Conservation (phyloP, 495 filamentous ascomycete species). For the Letharia lupina region DNA sequence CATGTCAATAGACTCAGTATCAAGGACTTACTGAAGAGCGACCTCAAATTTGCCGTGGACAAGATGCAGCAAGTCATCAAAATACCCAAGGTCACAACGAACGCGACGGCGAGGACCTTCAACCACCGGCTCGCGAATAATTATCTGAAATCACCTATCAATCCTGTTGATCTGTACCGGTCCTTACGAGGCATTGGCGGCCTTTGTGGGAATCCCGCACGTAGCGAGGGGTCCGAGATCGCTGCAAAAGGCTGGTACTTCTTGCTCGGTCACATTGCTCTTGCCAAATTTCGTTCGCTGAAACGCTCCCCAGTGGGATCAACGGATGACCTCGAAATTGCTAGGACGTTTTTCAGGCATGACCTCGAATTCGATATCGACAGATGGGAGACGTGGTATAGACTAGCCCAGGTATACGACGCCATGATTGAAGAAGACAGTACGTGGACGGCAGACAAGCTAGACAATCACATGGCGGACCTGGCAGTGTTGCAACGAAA, state of each 20-base stretch:
- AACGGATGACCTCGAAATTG: conserved; percentile 79
- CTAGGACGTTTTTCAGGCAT: conserved; percentile 68
- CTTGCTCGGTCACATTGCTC: conserved; percentile 74
- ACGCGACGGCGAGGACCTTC: conserved; percentile 50
- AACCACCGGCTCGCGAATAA: conserved; percentile 67
- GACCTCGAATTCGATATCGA: conserved; percentile 79
- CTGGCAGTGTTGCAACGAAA: conserved; percentile 67
- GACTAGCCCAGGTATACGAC: conserved; percentile 86
- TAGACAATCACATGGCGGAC: conserved; percentile 75
- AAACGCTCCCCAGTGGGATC: conserved; percentile 69
- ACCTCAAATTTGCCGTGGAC: conserved; percentile 79
- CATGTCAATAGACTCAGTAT: conserved; percentile 78
- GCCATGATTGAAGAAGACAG: conserved; percentile 84
- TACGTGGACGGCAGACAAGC: conserved; percentile 90
- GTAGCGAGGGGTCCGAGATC: conserved; percentile 46
- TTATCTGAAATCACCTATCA: conserved; percentile 71
- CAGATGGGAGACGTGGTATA: conserved; percentile 94
- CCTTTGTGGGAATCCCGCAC: conserved; percentile 44
- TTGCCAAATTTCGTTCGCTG: conserved; percentile 80
- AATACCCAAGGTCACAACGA: conserved; percentile 50
- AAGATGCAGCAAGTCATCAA: conserved; percentile 73
- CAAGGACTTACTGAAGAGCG: conserved; percentile 84
- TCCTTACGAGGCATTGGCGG: conserved; percentile 67
- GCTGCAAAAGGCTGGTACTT: conserved; percentile 90
- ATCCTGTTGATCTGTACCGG: conserved; percentile 71